These are phyloP conservation scores for Colletotrichum musicola DNA, from an alignment of 2,329 filamentous ascomycete genomes.

Conservation along the genomic window DNA sequence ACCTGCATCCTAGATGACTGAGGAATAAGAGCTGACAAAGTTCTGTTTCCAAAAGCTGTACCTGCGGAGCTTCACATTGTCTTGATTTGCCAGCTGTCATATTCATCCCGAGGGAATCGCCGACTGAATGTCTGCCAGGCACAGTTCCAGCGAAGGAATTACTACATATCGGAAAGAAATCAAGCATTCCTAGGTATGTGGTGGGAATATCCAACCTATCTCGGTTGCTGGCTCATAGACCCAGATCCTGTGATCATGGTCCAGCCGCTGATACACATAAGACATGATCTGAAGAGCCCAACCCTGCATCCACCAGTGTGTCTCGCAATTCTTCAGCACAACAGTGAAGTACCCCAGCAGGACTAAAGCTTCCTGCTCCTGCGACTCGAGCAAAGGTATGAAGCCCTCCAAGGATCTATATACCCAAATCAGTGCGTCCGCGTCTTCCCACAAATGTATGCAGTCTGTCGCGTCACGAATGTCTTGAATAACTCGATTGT, in stretches of 20 bases:
- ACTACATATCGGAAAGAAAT: no score
- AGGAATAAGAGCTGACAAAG: no score
- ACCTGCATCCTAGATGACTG: no score
- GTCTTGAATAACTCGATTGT: background rate
- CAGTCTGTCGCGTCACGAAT: constrained; percentile 2
- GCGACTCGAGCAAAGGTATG: background rate
- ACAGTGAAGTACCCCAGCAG: constrained; percentile 22
- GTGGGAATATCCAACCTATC: constrained; percentile 27
- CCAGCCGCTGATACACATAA: constrained; percentile 9
- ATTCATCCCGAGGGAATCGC: no score
- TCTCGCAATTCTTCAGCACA: constrained; percentile 14
- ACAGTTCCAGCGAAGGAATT: no score
- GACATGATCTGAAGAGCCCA: constrained; percentile 27
- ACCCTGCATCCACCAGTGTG: constrained; percentile 28
- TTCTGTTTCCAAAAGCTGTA: no score
- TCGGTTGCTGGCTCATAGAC: constrained; percentile 23
- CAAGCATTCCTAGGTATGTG: background rate
- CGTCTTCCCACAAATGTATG: constrained; percentile 8
- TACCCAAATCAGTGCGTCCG: constrained; percentile 23
- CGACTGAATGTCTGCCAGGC: no score
- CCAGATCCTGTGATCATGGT: constrained; percentile 22
- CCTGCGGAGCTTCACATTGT: no score
- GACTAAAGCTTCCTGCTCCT: constrained; percentile 11
- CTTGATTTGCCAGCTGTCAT: no score
- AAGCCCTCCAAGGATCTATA: constrained; percentile 23